Base-by-base conservation (phyloP, 2,329 filamentous ascomycete genomes). In the Pseudonectria buxi region DNA sequence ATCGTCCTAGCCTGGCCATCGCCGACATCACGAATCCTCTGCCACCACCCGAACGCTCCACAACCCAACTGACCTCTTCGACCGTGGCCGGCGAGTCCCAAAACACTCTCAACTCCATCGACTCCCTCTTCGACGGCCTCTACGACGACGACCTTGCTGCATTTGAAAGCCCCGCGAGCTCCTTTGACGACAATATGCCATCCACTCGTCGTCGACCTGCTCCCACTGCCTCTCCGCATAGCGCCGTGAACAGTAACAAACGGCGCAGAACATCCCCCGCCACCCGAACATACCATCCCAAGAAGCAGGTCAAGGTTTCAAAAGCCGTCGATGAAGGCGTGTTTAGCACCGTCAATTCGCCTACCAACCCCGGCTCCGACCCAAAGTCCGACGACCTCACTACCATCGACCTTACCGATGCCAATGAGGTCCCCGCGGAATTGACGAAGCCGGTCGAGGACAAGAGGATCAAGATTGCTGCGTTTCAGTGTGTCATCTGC, bases 401-500 rank as follows among this genome's bases (percentile, higher is more conserved):
- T 7, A 60, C 57, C 1, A 58, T 63, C 35, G 60, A 61, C 35
- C 33, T 61, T 28, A 61, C 58, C 2, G 64, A 67, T 40, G 58
- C 60, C 5, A 66, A 64, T 10, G 64, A 67, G 26, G 58, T 70
- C 2, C 67, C 67, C 0, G 54, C 62, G 10, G 58, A 69, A 31
- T 53, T 68, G n/a, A 57, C 61, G 39, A 61, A 64, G 41, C 64
- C 64, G 10, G 62, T 68, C 35, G 61, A 64, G 32, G 70, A 73
- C 33, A 72, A 69, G 10, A 65, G 58, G 33, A 55, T 67, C 50
- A 76, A 73, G 53, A 56, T 83, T 12, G 63, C 67, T 29, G 62
- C 64, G 4, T 78, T 81, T 31, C 74, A 81, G 56, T 83, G 78
- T 43, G 75, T 78, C 28, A 82, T 83, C 39, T 83, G 78, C 57